Evolutionary conservation across 306 rosid species (phyloP).

Genomic region (Senna tora): DNA sequence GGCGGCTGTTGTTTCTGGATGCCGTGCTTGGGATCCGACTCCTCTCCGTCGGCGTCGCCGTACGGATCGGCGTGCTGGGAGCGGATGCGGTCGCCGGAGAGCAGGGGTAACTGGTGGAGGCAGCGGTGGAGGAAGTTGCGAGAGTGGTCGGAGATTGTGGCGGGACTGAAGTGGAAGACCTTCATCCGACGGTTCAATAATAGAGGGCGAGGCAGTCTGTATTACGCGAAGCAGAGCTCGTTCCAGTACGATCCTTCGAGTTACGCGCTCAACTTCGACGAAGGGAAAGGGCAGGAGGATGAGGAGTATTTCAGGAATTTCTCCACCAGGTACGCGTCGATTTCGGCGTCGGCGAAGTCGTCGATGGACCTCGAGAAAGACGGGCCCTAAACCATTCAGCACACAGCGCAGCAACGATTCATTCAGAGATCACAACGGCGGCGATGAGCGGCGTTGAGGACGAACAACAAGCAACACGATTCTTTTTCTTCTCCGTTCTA

Average conservation of each 20-base stretch:
- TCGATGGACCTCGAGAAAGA: slow-evolving; percentile 64
- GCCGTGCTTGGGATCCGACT: slow-evolving; percentile 38
- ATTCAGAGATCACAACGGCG: too few species aligned
- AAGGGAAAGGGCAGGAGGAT: slow-evolving; percentile 33
- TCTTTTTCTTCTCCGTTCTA: too few species aligned
- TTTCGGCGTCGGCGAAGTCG: slow-evolving; percentile 57
- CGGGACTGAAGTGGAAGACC: slow-evolving; percentile 80
- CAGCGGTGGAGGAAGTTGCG: slow-evolving; percentile 60
- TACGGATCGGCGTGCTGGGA: slow-evolving; percentile 45
- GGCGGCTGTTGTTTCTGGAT: slow-evolving; percentile 58
- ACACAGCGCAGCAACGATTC: too few species aligned
- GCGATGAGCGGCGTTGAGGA: too few species aligned
- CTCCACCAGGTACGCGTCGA: slow-evolving; percentile 59
- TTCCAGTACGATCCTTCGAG: slow-evolving; percentile 56
- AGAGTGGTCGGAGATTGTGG: slow-evolving; percentile 67
- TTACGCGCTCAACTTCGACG: slow-evolving; percentile 60
- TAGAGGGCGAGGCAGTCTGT: neutral
- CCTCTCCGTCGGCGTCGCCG: neutral
- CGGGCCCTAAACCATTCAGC: too few species aligned
- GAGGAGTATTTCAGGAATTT: slow-evolving; percentile 45
- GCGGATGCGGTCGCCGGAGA: slow-evolving; percentile 43
- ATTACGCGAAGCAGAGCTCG: slow-evolving; percentile 23
- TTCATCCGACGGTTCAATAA: slow-evolving; percentile 69
- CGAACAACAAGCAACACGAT: too few species aligned
- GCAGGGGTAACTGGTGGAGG: slow-evolving; percentile 52